A percentile compares a stretch with the other conserved stretches of the same genome.
Evolutionary conservation across 768 basidiomycete genomes (phyloP).

Genomic region (Fomitopsis pulvina): DNA sequence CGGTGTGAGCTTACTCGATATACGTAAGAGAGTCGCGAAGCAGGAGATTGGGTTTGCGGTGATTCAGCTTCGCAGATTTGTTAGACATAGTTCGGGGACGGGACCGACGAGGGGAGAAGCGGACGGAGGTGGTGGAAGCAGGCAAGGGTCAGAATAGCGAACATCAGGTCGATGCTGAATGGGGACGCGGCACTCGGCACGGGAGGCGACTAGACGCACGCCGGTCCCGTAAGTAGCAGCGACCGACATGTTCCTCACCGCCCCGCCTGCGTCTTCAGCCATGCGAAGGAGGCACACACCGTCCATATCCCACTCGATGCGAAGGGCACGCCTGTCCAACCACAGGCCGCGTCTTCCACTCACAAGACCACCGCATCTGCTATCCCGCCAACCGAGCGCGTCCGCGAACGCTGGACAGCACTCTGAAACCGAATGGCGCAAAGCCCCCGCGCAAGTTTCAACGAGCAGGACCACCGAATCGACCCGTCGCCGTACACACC

Average conservation of each 20-base stretch:
- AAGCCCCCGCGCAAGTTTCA: conserved; percentile 64
- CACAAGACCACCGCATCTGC: conserved; percentile 7
- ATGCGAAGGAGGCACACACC: conserved; percentile 33
- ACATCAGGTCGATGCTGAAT: too few species aligned
- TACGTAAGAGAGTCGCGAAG: conserved; percentile 12
- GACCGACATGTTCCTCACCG: conserved; percentile 41
- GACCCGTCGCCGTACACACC: conserved; percentile 37
- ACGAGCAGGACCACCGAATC: conserved; percentile 39
- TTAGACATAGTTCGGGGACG: not conserved
- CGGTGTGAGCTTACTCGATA: conserved; percentile 20
- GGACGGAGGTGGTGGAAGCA: not conserved
- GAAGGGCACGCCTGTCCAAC: conserved; percentile 15
- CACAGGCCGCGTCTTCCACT: conserved; percentile 6
- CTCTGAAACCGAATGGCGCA: too few species aligned
- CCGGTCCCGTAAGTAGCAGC: conserved; percentile 54
- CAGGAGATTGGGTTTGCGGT: conserved; percentile 2
- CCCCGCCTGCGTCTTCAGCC: conserved; percentile 60
- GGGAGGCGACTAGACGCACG: too few species aligned
- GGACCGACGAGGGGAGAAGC: not conserved
- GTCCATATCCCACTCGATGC: conserved; percentile 34
- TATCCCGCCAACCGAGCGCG: conserved; percentile 24
- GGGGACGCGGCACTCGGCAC: too few species aligned
- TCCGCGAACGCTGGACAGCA: conserved; percentile 12
- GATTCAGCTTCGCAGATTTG: not conserved
- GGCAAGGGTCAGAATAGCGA: too few species aligned